phyloP scores from a whole-genome alignment of 345 rosid species.

The Barbarea vulgaris region DNA sequence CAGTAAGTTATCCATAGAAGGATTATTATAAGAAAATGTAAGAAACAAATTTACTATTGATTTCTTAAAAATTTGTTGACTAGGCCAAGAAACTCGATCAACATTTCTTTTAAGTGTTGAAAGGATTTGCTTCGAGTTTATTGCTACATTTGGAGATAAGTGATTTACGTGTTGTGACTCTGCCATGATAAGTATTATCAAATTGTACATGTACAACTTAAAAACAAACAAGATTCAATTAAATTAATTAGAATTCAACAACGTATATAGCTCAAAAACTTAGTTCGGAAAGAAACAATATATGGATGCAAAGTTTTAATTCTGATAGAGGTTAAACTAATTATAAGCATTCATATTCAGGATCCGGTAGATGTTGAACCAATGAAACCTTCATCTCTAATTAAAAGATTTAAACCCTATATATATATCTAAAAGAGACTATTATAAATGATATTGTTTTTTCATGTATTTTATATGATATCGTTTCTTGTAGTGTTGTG shows the following conservation, averaged over 20 bases:
- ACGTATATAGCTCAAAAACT: not conserved
- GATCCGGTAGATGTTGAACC: not conserved
- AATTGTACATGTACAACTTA: not conserved
- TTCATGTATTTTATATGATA: not conserved
- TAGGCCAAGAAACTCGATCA: too few species aligned
- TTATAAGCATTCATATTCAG: not conserved
- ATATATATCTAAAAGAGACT: not conserved
- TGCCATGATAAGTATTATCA: not conserved
- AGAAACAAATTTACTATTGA: too few species aligned
- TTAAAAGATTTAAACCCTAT: not conserved
- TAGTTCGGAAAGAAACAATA: not conserved
- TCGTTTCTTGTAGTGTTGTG: not conserved
- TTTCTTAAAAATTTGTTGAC: too few species aligned
- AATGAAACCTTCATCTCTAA: not conserved
- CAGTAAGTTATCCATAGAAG: too few species aligned
- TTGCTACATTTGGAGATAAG: not conserved
- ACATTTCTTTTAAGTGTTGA: too few species aligned
- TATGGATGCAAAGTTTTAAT: not conserved
- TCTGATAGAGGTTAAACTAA: not conserved
- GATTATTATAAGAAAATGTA: too few species aligned
- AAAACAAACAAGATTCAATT: not conserved
- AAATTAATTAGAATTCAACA: not conserved
- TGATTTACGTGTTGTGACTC: not conserved
- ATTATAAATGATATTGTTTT: not conserved
- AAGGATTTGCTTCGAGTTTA: too few species aligned